These are phyloP conservation scores for Neofusicoccum laricinum DNA, from an alignment of 2,329 filamentous ascomycete genomes.

Conservation along the genomic window DNA sequence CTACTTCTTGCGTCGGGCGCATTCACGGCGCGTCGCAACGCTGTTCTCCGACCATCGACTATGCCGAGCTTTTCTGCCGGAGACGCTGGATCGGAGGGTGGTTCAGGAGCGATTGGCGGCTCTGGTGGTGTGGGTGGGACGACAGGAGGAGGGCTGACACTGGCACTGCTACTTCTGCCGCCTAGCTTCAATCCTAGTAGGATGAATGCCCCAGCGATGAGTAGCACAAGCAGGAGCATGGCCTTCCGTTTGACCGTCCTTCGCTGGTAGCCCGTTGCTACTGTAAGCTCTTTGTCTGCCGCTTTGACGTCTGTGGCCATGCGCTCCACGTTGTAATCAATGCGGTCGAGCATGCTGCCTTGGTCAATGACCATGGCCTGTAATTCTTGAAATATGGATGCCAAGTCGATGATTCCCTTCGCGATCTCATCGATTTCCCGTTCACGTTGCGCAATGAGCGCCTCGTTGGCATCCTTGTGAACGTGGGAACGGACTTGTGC, in stretches of 20 bases:
- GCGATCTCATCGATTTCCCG: slow-evolving; percentile 97
- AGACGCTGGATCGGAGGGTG: background rate
- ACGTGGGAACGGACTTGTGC: slow-evolving; percentile 57
- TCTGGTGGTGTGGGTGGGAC: slow-evolving; percentile 1
- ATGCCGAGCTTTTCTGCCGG: background rate
- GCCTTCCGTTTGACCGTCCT: slow-evolving; percentile 88
- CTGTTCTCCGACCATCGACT: background rate
- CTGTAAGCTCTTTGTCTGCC: slow-evolving; percentile 86
- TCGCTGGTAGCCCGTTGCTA: slow-evolving; percentile 84
- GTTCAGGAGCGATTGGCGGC: background rate
- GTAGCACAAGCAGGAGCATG: slow-evolving; percentile 79
- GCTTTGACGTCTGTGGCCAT: slow-evolving; percentile 93
- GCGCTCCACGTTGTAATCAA: slow-evolving; percentile 86
- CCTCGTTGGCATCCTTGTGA: slow-evolving; percentile 64
- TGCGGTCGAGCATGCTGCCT: slow-evolving; percentile 50
- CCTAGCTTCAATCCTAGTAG: slow-evolving; percentile 75
- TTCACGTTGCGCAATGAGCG: slow-evolving; percentile 85
- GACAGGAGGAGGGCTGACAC: slow-evolving; percentile 6
- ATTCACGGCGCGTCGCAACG: background rate
- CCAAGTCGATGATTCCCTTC: slow-evolving; percentile 94
- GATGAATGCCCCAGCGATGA: slow-evolving; percentile 83
- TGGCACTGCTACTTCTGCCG: slow-evolving; percentile 1
- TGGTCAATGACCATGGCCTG: slow-evolving; percentile 76
- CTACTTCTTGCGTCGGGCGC: background rate
- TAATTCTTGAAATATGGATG: slow-evolving; percentile 93